Evolutionary conservation across 345 rosid species (phyloP).

Genomic region (Combretum micranthum): DNA sequence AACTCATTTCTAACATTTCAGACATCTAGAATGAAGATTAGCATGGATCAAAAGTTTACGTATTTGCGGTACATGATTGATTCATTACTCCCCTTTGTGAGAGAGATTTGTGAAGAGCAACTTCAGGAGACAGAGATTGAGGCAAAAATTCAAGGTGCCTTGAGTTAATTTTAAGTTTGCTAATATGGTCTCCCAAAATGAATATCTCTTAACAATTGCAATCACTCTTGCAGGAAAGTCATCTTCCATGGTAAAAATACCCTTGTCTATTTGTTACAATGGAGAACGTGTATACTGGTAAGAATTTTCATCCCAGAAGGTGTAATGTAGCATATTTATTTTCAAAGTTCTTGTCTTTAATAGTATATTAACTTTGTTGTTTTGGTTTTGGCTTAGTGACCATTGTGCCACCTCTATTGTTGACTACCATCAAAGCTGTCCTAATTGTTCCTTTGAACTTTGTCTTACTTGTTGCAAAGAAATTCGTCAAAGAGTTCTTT

Average conservation of each 20-base stretch:
- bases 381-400: constrained; percentile 40
- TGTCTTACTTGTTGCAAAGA: constrained; percentile 83
- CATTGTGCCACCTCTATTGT: constrained; percentile 83
- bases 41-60: constrained; percentile 34
- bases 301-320: constrained; percentile 8
- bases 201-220: constrained; percentile 3
- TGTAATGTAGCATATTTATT: background rate
- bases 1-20: constrained; percentile 15
- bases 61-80: constrained; percentile 46
- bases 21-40: constrained; percentile 49
- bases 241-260: constrained; percentile 27
- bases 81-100: constrained; percentile 52
- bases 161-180: constrained; percentile 1
- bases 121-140: constrained; percentile 46
- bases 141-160: constrained; percentile 46
- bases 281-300: constrained; percentile 88
- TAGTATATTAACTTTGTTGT: background rate
- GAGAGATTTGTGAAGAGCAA: constrained; percentile 45
- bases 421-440: constrained; percentile 79
- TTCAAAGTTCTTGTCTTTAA: background rate
- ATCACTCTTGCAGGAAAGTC: constrained; percentile 20
- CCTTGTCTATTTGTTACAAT: constrained; percentile 29
- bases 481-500: constrained; percentile 43
- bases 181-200: background rate
- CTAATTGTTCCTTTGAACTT: constrained; percentile 63